These are phyloP conservation scores for Cystobasidiopsis lactophilus DNA, from an alignment of 768 basidiomycete species.

Conservation along the genomic window DNA sequence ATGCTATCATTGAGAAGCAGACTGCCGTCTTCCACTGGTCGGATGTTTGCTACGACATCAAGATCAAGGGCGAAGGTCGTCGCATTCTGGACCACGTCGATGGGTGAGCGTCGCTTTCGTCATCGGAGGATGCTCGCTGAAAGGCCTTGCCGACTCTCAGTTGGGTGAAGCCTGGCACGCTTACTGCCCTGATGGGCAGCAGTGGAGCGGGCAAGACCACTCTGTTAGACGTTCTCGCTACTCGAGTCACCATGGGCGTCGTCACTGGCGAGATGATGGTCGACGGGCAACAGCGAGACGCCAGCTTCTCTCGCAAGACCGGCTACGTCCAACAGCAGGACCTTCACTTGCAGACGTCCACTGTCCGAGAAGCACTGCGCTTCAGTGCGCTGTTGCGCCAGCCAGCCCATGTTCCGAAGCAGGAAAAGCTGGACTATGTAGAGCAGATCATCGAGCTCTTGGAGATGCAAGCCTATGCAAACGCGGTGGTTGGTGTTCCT, in stretches of 20 bases:
- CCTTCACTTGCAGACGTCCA: slow-evolving; percentile 26
- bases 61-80: slow-evolving; percentile 15
- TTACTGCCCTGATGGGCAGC: slow-evolving; percentile 29
- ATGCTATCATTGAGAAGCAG: slow-evolving; percentile 22
- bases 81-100: slow-evolving; percentile 16
- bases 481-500: slow-evolving; percentile 30
- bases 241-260: slow-evolving; percentile 27
- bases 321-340: slow-evolving; percentile 22
- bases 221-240: slow-evolving; percentile 21
- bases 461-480: slow-evolving; percentile 26
- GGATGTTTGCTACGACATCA: slow-evolving; percentile 25
- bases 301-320: slow-evolving; percentile 29
- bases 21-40: slow-evolving; percentile 25
- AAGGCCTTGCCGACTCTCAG: no score
- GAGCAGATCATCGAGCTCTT: slow-evolving; percentile 28
- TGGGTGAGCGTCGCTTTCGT: no score
- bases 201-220: slow-evolving; percentile 13
- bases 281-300: slow-evolving; percentile 26
- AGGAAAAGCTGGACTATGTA: slow-evolving; percentile 27
- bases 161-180: slow-evolving; percentile 24
- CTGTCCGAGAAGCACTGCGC: slow-evolving; percentile 29
- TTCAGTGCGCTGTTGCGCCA: slow-evolving; percentile 29
- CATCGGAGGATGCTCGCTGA: no score
- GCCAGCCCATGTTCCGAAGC: slow-evolving; percentile 22
- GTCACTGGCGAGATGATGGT: slow-evolving; percentile 30